Conservation (phyloP, 345 rosid species). For the Gossypium raimondii region DNA sequence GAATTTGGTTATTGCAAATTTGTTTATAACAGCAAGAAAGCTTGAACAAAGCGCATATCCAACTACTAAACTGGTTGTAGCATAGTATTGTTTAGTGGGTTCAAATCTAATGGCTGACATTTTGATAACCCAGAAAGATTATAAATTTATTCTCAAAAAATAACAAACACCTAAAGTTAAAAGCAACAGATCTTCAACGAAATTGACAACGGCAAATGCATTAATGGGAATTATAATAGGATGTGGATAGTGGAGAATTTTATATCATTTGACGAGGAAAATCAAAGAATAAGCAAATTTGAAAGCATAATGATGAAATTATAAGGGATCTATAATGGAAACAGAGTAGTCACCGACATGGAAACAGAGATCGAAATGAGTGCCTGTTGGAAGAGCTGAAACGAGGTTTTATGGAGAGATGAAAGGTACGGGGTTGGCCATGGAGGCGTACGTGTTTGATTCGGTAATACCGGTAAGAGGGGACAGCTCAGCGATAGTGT, state of each 20-base stretch:
- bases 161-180: background rate
- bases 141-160: background rate
- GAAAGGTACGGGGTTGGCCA: too few relatives aligned
- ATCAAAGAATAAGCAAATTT: background rate
- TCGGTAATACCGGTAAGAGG: background rate
- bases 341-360: slow-evolving; percentile 10
- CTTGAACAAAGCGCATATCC: slow-evolving; percentile 98
- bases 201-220: background rate
- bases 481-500: background rate
- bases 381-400: background rate
- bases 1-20: slow-evolving; percentile 84
- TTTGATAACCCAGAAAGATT: background rate
- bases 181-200: background rate
- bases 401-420: too few relatives aligned
- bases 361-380: background rate
- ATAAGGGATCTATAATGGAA: background rate
- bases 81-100: slow-evolving; percentile 36
- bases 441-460: background rate
- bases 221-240: background rate
- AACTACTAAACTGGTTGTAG: slow-evolving; percentile 75
- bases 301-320: background rate
- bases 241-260: background rate
- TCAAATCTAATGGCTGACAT: slow-evolving; percentile 44
- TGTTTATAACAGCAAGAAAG: slow-evolving; percentile 96
- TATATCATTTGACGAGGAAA: background rate